Conservation (phyloP, 2,329 filamentous ascomycete genomes). For the Fusarium siculi region DNA sequence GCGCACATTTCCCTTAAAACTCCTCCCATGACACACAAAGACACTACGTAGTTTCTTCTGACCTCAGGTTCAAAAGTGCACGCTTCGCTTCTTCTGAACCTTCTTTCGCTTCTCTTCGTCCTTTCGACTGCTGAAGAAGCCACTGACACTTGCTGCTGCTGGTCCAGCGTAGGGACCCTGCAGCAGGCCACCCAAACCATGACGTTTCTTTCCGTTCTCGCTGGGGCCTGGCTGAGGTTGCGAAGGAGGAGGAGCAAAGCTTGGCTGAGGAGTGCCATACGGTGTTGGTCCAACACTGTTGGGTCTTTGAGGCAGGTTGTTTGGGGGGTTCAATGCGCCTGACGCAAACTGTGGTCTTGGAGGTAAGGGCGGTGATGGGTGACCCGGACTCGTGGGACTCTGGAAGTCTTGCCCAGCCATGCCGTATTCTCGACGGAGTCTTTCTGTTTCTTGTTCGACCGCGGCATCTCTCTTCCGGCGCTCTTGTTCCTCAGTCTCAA, state of each 20-base stretch:
- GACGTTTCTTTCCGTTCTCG: conserved; percentile 39
- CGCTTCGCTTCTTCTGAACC: conserved; percentile 60
- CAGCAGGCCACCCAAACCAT: conserved; percentile 46
- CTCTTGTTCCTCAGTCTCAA: conserved; percentile 74
- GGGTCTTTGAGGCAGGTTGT: conserved; percentile 56
- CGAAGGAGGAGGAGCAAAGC: conserved; percentile 39
- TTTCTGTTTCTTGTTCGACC: conserved; percentile 84
- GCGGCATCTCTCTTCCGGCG: conserved; percentile 64
- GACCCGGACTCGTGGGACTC: conserved; percentile 35
- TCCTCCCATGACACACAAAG: conserved; percentile 6
- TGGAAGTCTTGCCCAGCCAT: conserved; percentile 57
- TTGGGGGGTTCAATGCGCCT: conserved; percentile 35
- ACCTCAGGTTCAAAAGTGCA: conserved; percentile 52
- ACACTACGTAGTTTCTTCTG: background rate
- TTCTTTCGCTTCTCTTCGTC: conserved; percentile 56
- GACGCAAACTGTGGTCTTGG: conserved; percentile 44
- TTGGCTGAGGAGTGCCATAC: conserved; percentile 29
- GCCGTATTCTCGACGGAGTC: conserved; percentile 76
- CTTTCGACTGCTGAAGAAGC: conserved; percentile 53
- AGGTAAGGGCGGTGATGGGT: conserved; percentile 49
- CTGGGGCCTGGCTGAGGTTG: conserved; percentile 30
- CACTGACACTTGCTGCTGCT: conserved; percentile 58
- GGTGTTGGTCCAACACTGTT: conserved; percentile 58
- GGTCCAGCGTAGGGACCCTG: conserved; percentile 50
- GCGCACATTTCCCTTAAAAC: conserved; percentile 12